Base-by-base conservation (phyloP, 202 grass and related monocot species). In the Cymbopogon flexuosus region DNA sequence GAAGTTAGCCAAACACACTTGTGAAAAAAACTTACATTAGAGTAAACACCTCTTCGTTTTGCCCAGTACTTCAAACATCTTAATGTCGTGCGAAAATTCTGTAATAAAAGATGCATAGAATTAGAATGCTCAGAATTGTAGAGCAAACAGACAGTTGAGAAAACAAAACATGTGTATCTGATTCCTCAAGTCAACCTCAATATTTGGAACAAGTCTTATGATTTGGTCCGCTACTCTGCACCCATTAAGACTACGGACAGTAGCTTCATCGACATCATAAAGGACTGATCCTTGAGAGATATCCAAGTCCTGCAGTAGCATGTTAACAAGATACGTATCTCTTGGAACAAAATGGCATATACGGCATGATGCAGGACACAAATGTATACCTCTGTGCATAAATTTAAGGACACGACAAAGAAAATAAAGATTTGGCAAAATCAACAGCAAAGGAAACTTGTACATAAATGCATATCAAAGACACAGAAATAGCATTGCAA, bases 21-120 rank as follows among this genome's bases (percentile, higher is more conserved):
- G 54, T 11, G 33, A 56, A 1, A 46, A 74, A 59, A 19, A 92
- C 84, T 81, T 80, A 99, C 96, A 90, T 96, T 99, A 18, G 96
- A 99, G 40, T 99, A 99, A 61, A 99, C 96, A 36, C 90, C 92
- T 70, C 92, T 90, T 87, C 77, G 86, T 84, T 87, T 99, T 16
- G 96, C 96, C 96, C 96, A 99, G 64, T 90, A 89, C 65, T 99
- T 96, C 72, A 99, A 87, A 83, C 96, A 99, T 75, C 90, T 86
- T 52, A 99, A 81, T 13, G 96, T 65, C 18, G 90, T 93, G 24
- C 96, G 78, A 40, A 99, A 99, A 65, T 84, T 93, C 96, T 99
- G 91, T 65, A 81, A 69, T 8, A 54, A 66, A 82, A 49, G 47
- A 76, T 49, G 24, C 10, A 39, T 40, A 76, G 65, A 2, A 41